phyloP scores from a whole-genome alignment of 768 basidiomycete species.

The Amanita rubescens region DNA sequence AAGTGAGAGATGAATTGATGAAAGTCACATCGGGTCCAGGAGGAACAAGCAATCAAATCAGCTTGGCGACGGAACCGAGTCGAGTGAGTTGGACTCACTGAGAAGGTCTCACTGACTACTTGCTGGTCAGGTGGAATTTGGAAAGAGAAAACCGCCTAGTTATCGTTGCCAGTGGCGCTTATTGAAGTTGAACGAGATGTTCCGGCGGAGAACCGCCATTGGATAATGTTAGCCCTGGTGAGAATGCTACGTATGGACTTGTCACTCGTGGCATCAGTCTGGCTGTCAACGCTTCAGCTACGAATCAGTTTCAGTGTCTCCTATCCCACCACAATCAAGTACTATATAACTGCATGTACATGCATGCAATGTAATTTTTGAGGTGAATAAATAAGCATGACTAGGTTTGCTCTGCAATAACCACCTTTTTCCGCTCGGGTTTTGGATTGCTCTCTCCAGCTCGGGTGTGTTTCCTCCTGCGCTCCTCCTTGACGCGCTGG shows the following conservation, averaged over 20 bases:
- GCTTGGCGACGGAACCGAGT: too few species aligned
- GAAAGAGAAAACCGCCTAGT: not conserved
- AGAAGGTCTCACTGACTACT: too few species aligned
- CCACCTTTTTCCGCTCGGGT: conserved; percentile 84
- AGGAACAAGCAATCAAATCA: too few species aligned
- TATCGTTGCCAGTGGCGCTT: not conserved
- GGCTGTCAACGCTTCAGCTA: too few species aligned
- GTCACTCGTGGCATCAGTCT: not conserved
- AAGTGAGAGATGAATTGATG: too few species aligned
- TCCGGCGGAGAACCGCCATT: not conserved
- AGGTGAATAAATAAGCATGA: not conserved
- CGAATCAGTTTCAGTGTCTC: not conserved
- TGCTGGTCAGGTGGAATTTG: too few species aligned
- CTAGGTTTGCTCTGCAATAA: conserved; percentile 73
- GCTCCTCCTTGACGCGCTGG: conserved; percentile 85
- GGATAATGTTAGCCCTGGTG: not conserved
- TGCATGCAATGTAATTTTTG: not conserved
- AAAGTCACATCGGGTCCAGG: too few species aligned
- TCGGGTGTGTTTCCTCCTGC: conserved; percentile 83
- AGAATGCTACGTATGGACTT: not conserved
- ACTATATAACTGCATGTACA: not conserved
- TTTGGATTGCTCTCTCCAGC: conserved; percentile 83
- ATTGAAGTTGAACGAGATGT: not conserved
- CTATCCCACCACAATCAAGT: not conserved
- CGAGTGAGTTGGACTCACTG: too few species aligned